Conservation (phyloP, 805 yeast genomes). For the Danielia oregonensis region DNA sequence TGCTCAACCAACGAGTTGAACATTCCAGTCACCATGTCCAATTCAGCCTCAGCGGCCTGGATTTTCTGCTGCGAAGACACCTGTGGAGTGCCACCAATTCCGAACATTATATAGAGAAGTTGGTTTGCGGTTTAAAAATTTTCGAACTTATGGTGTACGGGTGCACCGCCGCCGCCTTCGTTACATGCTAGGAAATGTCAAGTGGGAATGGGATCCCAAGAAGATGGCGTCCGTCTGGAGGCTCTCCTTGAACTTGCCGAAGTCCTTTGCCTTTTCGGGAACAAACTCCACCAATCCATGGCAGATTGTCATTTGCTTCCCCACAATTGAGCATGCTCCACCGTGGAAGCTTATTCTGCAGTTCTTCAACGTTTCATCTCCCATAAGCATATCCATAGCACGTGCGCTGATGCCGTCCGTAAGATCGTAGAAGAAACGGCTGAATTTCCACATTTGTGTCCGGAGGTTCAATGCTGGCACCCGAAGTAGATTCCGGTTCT, state of each 20-base stretch:
- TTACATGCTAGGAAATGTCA: conserved; percentile 36
- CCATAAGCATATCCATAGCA: conserved; percentile 19
- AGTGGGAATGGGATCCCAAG: conserved; percentile 33
- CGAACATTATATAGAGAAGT: conserved; percentile 49
- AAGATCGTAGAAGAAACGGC: conserved; percentile 29
- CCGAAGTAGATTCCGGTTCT: conserved; percentile 28
- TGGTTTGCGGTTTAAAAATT: conserved; percentile 9
- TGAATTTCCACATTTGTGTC: conserved; percentile 40
- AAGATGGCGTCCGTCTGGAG: conserved; percentile 21
- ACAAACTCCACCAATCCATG: conserved; percentile 34
- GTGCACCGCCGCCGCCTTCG: conserved; percentile 3
- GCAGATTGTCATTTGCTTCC: conserved; percentile 32
- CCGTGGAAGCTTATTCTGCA: conserved; percentile 28
- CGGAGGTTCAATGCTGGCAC: conserved; percentile 34
- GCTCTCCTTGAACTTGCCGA: conserved; percentile 15
- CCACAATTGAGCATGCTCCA: conserved; percentile 30
- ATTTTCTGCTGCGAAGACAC: conserved; percentile 71
- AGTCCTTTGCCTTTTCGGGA: conserved; percentile 29
- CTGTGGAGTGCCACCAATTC: conserved; percentile 72
- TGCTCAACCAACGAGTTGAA: conserved; percentile 86
- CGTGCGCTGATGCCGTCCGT: conserved; percentile 18
- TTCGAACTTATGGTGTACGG: conserved; percentile 12
- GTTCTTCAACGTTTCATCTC: conserved; percentile 20
- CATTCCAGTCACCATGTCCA: conserved; percentile 97
- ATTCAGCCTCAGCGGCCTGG: conserved; percentile 92